A percentile compares a stretch with the other conserved stretches of the same genome.
These are phyloP conservation scores for Gorgonomyces haynaldii DNA, from an alignment of 192 early-diverging fungal genomes.

Conservation along the genomic window DNA sequence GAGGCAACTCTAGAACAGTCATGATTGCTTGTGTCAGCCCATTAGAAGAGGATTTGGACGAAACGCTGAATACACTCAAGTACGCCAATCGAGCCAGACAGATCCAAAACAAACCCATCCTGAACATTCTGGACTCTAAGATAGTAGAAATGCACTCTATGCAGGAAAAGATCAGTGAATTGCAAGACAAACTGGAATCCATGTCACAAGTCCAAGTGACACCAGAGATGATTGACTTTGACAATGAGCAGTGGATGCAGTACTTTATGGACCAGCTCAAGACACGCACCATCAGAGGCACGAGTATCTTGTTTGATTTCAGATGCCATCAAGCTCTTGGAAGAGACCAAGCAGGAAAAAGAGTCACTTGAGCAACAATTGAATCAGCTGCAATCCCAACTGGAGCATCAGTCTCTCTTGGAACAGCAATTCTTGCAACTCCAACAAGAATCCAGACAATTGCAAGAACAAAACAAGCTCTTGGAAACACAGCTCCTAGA, in stretches of 20 bases:
- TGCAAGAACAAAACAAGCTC: too few relatives aligned
- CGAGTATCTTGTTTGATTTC: conserved; percentile 11
- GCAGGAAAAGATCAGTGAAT: conserved; percentile 23
- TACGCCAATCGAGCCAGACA: conserved; percentile 39
- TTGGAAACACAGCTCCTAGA: too few relatives aligned
- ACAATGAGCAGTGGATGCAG: conserved; percentile 22
- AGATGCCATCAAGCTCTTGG: conserved; percentile 27
- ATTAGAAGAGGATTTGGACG: conserved; percentile 67
- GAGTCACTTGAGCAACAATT: conserved; percentile 3
- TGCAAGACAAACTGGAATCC: conserved; percentile 12
- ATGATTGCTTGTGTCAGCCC: conserved; percentile 53
- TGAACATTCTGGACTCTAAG: conserved; percentile 27
- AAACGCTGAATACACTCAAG: conserved; percentile 91
- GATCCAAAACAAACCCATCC: conserved; percentile 39
- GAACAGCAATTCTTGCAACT: too few relatives aligned
- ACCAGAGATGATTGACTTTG: conserved; percentile 12
- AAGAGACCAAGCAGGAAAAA: conserved; percentile 12
- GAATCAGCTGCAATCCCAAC: conserved; percentile 2
- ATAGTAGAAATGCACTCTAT: conserved; percentile 14
- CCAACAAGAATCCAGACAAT: too few relatives aligned
- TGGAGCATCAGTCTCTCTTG: conserved; percentile 6
- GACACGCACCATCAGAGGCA: conserved; percentile 26
- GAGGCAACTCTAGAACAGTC: conserved; percentile 60
- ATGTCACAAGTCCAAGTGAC: not conserved
- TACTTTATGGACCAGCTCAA: conserved; percentile 30